Evolutionary conservation across 176 grass and related monocot genomes (phyloP).

Genomic region (Olyra latifolia): DNA sequence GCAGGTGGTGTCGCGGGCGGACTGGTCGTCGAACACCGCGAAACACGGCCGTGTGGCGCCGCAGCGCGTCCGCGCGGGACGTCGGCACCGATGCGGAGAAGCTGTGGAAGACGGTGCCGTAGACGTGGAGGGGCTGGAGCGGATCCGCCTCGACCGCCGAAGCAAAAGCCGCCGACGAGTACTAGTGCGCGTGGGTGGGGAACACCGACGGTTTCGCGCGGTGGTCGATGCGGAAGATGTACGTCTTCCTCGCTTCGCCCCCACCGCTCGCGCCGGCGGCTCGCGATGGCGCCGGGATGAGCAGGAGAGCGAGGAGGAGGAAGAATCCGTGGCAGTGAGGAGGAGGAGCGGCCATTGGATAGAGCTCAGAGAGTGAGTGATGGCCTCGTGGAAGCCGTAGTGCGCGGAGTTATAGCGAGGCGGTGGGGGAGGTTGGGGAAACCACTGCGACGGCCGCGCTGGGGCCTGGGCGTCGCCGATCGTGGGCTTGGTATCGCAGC

Average conservation of each 20-base stretch:
- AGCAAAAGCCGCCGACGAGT: conserved; percentile 69
- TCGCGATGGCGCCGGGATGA: conserved; percentile 8
- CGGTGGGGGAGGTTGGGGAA: conserved; percentile 21
- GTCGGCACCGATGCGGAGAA: conserved; percentile 72
- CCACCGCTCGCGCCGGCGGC: neutral
- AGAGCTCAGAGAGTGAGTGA: neutral
- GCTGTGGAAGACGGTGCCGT: conserved; percentile 82
- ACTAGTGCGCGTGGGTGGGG: conserved; percentile 72
- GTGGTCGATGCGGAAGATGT: conserved; percentile 83
- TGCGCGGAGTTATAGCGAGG: conserved; percentile 31
- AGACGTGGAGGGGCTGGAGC: conserved; percentile 72
- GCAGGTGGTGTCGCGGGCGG: conserved; percentile 75
- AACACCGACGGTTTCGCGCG: conserved; percentile 71
- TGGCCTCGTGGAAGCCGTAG: conserved; percentile 19
- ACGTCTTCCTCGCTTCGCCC: conserved; percentile 46
- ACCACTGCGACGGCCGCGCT: neutral
- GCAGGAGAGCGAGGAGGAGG: conserved; percentile 22
- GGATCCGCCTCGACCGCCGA: neutral
- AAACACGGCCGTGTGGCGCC: conserved; percentile 74
- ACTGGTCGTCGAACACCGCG: conserved; percentile 78
- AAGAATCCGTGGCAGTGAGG: conserved; percentile 4
- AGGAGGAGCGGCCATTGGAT: conserved; percentile 47
- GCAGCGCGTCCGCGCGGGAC: conserved; percentile 51
- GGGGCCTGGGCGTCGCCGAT: neutral
- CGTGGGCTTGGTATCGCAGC: conserved; percentile 4